A percentile compares a stretch with the other conserved stretches of the same genome.
Conservation (phyloP, 257 asterid species). For the Pogostemon cablin region DNA sequence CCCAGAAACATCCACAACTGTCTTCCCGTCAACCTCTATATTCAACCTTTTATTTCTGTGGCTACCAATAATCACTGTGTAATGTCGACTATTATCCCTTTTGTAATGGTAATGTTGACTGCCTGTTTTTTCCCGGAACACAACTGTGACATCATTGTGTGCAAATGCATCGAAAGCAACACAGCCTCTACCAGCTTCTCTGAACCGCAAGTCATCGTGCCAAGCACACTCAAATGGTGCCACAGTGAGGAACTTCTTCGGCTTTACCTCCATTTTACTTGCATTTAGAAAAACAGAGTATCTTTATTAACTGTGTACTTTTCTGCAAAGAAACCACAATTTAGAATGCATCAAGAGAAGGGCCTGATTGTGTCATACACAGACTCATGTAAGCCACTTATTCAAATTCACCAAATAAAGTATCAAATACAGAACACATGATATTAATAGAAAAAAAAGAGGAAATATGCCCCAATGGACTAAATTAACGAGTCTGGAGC, state of each 20-base stretch:
- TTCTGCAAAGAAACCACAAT: conserved; percentile 34
- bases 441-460: conserved; percentile 15
- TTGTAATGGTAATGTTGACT: conserved; percentile 98
- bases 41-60: conserved; percentile 84
- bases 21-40: conserved; percentile 83
- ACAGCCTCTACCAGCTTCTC: conserved; percentile 98
- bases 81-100: conserved; percentile 88
- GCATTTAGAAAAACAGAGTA: conserved; percentile 5
- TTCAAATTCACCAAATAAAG: background rate
- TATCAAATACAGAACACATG: conserved; percentile 26
- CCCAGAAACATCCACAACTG: conserved; percentile 81
- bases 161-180: conserved; percentile 98
- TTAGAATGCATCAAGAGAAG: conserved; percentile 20
- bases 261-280: conserved; percentile 69
- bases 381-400: background rate
- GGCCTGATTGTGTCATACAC: conserved; percentile 7
- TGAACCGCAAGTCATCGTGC: conserved; percentile 79
- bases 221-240: conserved; percentile 98
- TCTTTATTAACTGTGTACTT: conserved; percentile 28
- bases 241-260: conserved; percentile 73
- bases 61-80: conserved; percentile 95
- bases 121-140: conserved; percentile 89
- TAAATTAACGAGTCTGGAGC: conserved; percentile 24
- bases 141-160: conserved; percentile 88
- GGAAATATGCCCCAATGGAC: background rate